A percentile compares a stretch with the other conserved stretches of the same genome.
Conservation (phyloP, 1,284 basidiomycete genomes). For the Irpex sp. region DNA sequence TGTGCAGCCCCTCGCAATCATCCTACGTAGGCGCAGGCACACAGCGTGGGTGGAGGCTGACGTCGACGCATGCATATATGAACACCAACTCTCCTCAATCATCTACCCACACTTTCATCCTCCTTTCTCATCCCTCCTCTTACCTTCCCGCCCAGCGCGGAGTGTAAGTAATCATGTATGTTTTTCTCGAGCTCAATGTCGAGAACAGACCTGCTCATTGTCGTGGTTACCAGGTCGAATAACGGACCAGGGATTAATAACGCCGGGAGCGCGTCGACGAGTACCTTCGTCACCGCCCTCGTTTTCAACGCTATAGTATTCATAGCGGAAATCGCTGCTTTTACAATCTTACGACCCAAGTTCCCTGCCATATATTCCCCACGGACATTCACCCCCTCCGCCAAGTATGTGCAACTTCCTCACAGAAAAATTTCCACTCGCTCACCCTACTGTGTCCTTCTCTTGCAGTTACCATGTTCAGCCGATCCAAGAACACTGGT, state of each 20-base stretch:
- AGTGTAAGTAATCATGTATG: too few relatives aligned
- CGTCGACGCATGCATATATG: neutral
- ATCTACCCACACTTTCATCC: neutral
- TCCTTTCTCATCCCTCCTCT: neutral
- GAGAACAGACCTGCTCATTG: neutral
- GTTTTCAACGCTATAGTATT: slow-evolving; percentile 73
- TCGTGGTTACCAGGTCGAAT: neutral
- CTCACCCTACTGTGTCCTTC: neutral
- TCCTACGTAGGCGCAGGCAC: too few relatives aligned
- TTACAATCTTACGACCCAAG: slow-evolving; percentile 65
- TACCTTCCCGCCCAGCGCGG: neutral
- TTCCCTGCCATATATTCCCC: slow-evolving; percentile 82
- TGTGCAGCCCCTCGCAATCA: too few relatives aligned
- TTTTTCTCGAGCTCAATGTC: neutral
- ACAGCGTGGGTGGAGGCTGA: neutral
- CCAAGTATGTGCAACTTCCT: slow-evolving; percentile 36
- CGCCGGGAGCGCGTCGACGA: slow-evolving; percentile 28
- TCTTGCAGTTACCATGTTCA: slow-evolving; percentile 1
- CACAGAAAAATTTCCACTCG: too few relatives aligned
- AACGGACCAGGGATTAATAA: slow-evolving; percentile 5
- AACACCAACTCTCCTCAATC: neutral
- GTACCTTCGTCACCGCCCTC: slow-evolving; percentile 75
- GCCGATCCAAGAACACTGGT: slow-evolving; percentile 35
- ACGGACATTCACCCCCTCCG: slow-evolving; percentile 54
- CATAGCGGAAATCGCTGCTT: slow-evolving; percentile 60